phyloP scores from a whole-genome alignment of 148 eudicot species.

The Agrostemma githago region DNA sequence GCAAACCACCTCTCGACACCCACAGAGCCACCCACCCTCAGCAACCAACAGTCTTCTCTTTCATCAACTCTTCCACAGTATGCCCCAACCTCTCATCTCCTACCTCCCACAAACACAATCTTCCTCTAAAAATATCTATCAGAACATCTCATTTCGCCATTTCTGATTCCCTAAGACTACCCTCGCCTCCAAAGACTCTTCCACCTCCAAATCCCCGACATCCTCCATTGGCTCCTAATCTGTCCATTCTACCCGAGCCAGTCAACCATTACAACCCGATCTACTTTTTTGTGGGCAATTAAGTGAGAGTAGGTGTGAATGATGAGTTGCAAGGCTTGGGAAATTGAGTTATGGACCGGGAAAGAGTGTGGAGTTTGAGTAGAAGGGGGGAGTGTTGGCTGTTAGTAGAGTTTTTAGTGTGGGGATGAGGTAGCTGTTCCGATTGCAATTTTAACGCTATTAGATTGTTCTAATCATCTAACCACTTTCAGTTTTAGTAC shows the following conservation, averaged over 20 bases:
- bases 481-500: not conserved
- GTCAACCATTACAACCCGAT: not conserved
- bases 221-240: not conserved
- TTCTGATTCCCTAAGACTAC: not conserved
- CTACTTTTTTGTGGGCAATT: not conserved
- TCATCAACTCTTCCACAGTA: not conserved
- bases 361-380: not conserved
- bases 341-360: not conserved
- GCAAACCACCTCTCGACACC: not conserved
- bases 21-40: not conserved
- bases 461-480: not conserved
- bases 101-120: not conserved
- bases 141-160: not conserved
- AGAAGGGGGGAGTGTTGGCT: not conserved
- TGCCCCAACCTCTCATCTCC: not conserved
- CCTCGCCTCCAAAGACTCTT: not conserved
- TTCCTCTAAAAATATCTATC: not conserved
- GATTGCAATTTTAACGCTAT: not conserved
- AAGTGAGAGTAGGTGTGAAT: not conserved
- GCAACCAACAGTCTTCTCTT: not conserved
- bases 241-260: not conserved
- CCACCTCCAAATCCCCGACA: not conserved
- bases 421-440: not conserved
- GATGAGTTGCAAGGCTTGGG: not conserved
- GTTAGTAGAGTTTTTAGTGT: not conserved